Conservation (phyloP, 2,329 filamentous ascomycete species). For the Cytospora chrysosperma region DNA sequence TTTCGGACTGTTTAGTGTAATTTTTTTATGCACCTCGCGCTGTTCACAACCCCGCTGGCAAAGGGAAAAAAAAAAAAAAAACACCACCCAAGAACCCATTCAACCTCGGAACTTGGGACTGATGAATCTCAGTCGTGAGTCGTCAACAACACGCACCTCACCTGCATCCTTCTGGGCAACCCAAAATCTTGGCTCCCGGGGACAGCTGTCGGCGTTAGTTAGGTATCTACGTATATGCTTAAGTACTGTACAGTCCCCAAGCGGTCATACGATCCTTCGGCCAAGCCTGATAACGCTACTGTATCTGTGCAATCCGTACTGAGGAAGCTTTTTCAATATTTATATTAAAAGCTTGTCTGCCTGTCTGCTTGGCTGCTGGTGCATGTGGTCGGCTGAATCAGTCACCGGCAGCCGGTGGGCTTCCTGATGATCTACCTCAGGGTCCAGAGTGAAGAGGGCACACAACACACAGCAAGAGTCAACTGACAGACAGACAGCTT, state of each 20-base stretch:
- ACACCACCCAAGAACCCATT: too few relatives aligned
- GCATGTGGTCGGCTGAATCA: background rate
- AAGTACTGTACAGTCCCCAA: background rate
- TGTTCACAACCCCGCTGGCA: background rate
- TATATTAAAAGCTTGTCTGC: background rate
- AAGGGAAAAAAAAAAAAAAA: too few relatives aligned
- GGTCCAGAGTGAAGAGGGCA: background rate
- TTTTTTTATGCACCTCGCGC: background rate
- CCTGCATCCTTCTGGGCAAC: background rate
- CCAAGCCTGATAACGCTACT: background rate
- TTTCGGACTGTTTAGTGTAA: background rate
- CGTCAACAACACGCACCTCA: background rate
- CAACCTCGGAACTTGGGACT: too few relatives aligned
- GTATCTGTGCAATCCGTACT: too few relatives aligned
- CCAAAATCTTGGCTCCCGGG: background rate
- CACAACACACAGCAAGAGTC: background rate
- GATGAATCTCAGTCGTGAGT: too few relatives aligned
- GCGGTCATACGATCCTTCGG: background rate
- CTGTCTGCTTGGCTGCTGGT: background rate
- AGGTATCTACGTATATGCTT: background rate
- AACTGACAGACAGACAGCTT: background rate
- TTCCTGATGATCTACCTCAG: background rate
- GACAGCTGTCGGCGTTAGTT: background rate
- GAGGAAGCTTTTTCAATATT: background rate
- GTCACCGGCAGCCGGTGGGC: background rate